phyloP scores from a whole-genome alignment of 306 rosid species.

The Lupinus albus region DNA sequence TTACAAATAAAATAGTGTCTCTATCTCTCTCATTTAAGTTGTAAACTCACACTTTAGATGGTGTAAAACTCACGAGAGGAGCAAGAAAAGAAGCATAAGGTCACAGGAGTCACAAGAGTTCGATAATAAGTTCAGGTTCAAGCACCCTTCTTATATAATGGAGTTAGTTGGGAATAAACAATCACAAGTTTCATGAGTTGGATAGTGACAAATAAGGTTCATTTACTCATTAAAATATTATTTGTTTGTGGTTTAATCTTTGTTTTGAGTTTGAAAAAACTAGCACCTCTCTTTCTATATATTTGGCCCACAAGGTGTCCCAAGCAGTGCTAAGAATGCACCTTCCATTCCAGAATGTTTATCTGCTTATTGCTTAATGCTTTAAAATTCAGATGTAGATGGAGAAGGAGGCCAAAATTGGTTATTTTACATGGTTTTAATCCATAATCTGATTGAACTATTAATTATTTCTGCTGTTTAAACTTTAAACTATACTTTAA shows the following conservation, averaged over 20 bases:
- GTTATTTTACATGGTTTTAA: neutral
- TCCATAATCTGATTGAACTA: neutral
- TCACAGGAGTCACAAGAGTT: slow-evolving; percentile 65
- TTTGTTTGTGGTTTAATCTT: slow-evolving; percentile 26
- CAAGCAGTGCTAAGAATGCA: neutral
- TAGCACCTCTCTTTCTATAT: neutral
- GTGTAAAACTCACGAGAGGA: slow-evolving; percentile 61
- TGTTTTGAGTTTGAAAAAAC: neutral
- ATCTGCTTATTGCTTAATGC: neutral
- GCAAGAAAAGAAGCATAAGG: slow-evolving; percentile 8
- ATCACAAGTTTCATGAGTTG: slow-evolving; percentile 73
- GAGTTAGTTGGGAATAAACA: slow-evolving; percentile 84
- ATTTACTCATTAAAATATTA: slow-evolving; percentile 3
- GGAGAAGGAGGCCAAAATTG: neutral
- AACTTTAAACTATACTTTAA: too few relatives aligned
- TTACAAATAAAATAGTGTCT: too few relatives aligned
- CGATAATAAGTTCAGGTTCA: too few relatives aligned
- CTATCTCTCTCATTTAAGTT: neutral
- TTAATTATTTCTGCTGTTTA: neutral
- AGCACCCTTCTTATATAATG: slow-evolving; percentile 66
- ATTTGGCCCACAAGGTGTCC: neutral
- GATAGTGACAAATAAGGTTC: slow-evolving; percentile 87
- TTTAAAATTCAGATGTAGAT: neutral
- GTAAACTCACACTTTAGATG: slow-evolving; percentile 27
- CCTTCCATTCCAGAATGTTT: neutral